Evolutionary conservation across 768 basidiomycete species (phyloP), one percentile per base, ranked within the genome.

Genomic region (Saitozyma podzolica): DNA sequence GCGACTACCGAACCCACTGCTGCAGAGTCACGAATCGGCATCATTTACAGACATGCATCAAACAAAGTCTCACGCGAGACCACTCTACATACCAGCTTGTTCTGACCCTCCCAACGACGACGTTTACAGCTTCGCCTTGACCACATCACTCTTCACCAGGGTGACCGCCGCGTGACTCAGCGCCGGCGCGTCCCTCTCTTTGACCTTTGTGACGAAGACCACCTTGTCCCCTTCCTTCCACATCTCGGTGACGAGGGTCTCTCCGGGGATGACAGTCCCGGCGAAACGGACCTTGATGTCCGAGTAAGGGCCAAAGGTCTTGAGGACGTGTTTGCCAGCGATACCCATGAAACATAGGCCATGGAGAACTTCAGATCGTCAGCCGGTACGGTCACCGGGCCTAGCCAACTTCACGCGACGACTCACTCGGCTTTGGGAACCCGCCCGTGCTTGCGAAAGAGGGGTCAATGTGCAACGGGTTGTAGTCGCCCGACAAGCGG

Each of bases 241-340:
- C 95, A 98, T 97, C 77, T 91, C 87, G 0, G 95, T 99, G 13
- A 92, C 83, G 56, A 98, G 84, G 1, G 95, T 98, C 80, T 98
- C 93, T 0, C 94, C 95, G 2, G 95, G 96, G 76, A 89, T 94
- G 20, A 98, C 92, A 2, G 91, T 87, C 3, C 92, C 92, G 0
- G 89, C 86, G 79, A 98, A 95, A 86, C 95, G 86, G 62, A 91
- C 92, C 85, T 98, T 99, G 83, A 99, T 95, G 76, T 97, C 92
- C 71, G 86, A 86, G 82, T 84, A 95, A 14, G 85, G 78, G 11
- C 96, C 96, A 74, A 86, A 99, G 3, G 86, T 83, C 80, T 95
- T 89, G 66, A 91, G 78, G 42, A 99, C 87, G 74, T 98, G 92
- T 80, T 97, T 97, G 6, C 88, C 91, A 5, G 93, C 86, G 60